Percentiles rank a stretch among this genome's conserved stretches.
Conservation (phyloP, 1,139 yeast genomes). For the Suhomyces taliae region DNA sequence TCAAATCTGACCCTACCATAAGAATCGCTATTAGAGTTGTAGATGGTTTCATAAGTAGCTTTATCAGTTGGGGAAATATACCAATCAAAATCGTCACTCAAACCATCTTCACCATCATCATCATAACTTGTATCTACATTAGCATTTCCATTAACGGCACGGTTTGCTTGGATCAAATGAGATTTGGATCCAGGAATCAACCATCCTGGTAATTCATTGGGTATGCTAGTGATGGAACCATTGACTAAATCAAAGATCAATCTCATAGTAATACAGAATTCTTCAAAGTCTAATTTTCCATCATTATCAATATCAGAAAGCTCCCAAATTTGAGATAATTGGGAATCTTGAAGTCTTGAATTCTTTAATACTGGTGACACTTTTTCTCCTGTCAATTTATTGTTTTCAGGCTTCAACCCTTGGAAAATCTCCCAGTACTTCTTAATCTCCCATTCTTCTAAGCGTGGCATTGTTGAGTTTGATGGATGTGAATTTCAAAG, state of each 20-base stretch:
- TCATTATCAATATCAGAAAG: conserved; percentile 91
- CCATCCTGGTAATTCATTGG: conserved; percentile 82
- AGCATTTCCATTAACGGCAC: conserved; percentile 46
- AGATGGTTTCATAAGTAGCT: conserved; percentile 73
- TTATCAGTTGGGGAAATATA: conserved; percentile 89
- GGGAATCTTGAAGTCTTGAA: conserved; percentile 74
- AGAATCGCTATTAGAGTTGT: conserved; percentile 70
- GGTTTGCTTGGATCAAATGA: conserved; percentile 78
- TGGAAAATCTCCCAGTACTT: conserved; percentile 97
- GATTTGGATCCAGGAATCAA: conserved; percentile 86
- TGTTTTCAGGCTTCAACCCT: conserved; percentile 78
- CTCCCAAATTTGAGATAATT: conserved; percentile 85
- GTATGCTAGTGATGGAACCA: conserved; percentile 64
- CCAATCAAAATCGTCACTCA: conserved; percentile 86
- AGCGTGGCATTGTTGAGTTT: conserved; percentile 47
- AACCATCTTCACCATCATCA: conserved; percentile 49
- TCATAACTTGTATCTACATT: conserved; percentile 15
- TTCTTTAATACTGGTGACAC: conserved; percentile 87
- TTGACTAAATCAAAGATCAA: conserved; percentile 88
- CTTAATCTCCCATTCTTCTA: conserved; percentile 92
- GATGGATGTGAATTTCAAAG: neutral
- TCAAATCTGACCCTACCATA: conserved; percentile 83
- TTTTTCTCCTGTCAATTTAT: conserved; percentile 79
- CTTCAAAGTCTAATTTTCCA: conserved; percentile 91
- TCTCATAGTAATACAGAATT: conserved; percentile 96